These are phyloP conservation scores for Flueggea neowawraea DNA, from an alignment of 441 rosid species.

Conservation along the genomic window DNA sequence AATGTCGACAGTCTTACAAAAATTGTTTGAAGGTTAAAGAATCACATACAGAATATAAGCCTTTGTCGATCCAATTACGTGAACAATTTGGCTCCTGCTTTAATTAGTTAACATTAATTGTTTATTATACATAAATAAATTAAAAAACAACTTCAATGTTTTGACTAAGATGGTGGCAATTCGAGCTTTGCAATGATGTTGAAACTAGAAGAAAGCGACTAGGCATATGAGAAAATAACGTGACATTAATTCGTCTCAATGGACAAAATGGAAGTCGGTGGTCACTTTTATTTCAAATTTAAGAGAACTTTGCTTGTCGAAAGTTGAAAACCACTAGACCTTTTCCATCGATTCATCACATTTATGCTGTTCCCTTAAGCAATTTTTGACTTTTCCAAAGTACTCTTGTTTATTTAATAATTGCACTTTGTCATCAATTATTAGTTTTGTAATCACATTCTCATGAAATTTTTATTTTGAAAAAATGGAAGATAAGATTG, in stretches of 20 bases:
- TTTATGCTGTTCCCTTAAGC: too few relatives aligned
- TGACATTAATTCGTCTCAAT: slow-evolving; percentile 12
- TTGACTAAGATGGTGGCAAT: too few relatives aligned
- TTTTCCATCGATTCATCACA: not conserved
- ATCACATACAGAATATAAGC: slow-evolving; percentile 5
- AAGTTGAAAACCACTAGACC: slow-evolving; percentile 23
- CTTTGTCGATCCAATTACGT: slow-evolving; percentile 8
- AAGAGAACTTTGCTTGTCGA: slow-evolving; percentile 16
- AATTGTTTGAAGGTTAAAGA: not conserved
- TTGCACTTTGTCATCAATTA: too few relatives aligned
- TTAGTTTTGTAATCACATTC: too few relatives aligned
- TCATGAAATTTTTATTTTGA: too few relatives aligned
- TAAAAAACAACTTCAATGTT: too few relatives aligned
- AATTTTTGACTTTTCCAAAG: too few relatives aligned
- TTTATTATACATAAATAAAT: too few relatives aligned
- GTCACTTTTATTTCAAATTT: slow-evolving; percentile 14
- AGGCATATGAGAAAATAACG: slow-evolving; percentile 12
- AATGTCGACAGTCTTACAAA: too few relatives aligned
- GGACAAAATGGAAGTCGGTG: slow-evolving; percentile 42
- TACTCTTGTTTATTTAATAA: too few relatives aligned
- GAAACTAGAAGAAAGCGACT: slow-evolving; percentile 22
- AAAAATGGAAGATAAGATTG: too few relatives aligned
- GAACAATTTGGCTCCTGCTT: slow-evolving; percentile 1
- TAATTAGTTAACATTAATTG: not conserved
- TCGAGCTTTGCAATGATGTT: not conserved